Evolutionary conservation across 108 stramenopile genomes (phyloP), one percentile per base, ranked within the genome.

Genomic region (Asterionellopsis glacialis): DNA sequence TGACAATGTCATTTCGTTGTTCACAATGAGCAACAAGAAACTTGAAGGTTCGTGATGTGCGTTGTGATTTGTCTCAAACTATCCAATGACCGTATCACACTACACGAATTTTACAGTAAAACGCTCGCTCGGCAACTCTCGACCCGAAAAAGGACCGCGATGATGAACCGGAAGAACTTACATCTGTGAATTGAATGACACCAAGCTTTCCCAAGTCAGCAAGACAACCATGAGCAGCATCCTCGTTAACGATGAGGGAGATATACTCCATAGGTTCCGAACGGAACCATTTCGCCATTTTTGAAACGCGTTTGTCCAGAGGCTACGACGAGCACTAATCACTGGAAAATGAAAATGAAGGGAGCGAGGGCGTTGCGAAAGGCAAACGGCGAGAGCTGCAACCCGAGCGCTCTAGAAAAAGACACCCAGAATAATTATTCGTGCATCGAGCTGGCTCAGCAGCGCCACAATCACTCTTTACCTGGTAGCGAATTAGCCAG

Each of bases 211-310:
- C 98, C 7, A 98, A 83, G 61, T 94, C 93, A 44, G 88, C 83
- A 23, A 97, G 72, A 62, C 88, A 93, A 54, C 88, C 86, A 73
- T 96, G 98, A 45, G 98, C 93, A 1, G 96, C 96, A 70, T 97
- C 96, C 72, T 97, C 96, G 51, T 95, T 91, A 45, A 98, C 87
- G 65, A 98, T 97, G 52, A 98, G 75, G 82, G 90, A 92, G 79
- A 97, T 93, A 63, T 98, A 98, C 78, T 95, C 84, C 98, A 98
- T 98, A 56, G 95, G 93, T 65, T 96, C 95, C 54, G 97, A 97
- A 63, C 98, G 96, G 65, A 96, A 98, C 98, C 98, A 98, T 63
- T 79, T 82, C 38, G 93, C 80, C 97, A 98, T 98, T 42, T 45
- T 92, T 48, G 19, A 19, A 21, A 19, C 47, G 47, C n/a, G n/a